These are phyloP conservation scores for Tetraselmis striata DNA, from an alignment of 139 green algal genomes.

Conservation along the genomic window DNA sequence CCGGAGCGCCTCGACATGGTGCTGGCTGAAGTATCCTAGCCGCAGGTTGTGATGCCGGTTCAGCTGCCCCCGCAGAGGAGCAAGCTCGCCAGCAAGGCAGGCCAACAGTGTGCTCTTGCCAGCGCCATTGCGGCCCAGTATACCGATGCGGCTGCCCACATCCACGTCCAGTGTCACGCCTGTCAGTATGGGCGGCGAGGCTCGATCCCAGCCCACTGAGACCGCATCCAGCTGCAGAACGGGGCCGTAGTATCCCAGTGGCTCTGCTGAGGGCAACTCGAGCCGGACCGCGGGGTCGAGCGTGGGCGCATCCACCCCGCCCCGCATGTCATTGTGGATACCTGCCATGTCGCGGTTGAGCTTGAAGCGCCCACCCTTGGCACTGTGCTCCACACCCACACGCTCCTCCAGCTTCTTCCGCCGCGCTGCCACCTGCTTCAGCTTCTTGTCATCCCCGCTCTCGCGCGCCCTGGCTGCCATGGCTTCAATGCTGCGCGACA, in stretches of 20 bases:
- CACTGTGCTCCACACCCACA: constrained; percentile 45
- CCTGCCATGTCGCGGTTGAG: constrained; percentile 20
- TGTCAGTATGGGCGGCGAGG: background rate
- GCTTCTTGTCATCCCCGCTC: constrained; percentile 56
- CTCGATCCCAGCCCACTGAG: constrained; percentile 21
- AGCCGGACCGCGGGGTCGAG: background rate
- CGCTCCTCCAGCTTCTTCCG: constrained; percentile 49
- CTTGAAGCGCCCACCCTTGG: constrained; percentile 40
- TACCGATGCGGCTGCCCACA: constrained; percentile 9
- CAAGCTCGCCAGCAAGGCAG: constrained; percentile 33
- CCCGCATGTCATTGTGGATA: constrained; percentile 9
- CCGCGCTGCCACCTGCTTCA: constrained; percentile 44
- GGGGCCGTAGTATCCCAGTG: constrained; percentile 29
- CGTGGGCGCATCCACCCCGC: background rate
- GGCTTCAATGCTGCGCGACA: background rate
- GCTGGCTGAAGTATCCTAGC: constrained; percentile 50
- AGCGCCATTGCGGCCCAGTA: constrained; percentile 21
- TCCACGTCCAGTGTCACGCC: constrained; percentile 44
- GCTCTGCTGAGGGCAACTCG: constrained; percentile 14
- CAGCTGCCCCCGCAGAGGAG: constrained; percentile 6
- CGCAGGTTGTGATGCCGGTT: constrained; percentile 21
- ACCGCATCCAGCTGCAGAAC: constrained; percentile 52
- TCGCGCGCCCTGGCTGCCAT: background rate
- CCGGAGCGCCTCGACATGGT: constrained; percentile 53
- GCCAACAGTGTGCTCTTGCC: constrained; percentile 65